Conservation (phyloP, 2,329 filamentous ascomycete genomes). For the Hymenoscyphus scutula region DNA sequence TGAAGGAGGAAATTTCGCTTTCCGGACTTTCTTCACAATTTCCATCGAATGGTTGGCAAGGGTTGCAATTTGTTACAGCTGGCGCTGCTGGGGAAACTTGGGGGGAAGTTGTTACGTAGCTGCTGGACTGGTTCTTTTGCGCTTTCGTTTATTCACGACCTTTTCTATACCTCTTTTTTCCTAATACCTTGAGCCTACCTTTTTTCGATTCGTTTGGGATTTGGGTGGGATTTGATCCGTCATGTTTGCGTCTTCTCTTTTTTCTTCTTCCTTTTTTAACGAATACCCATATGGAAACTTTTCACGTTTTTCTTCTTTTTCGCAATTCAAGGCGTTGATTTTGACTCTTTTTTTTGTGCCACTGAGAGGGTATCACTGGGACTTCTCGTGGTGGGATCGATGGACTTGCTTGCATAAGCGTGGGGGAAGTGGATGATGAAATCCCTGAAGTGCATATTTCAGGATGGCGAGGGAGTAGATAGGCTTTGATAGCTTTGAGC, state of each 20-base stretch:
- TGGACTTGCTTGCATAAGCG: no score
- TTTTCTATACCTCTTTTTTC: not conserved
- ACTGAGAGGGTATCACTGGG: no score
- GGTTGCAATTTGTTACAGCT: not conserved
- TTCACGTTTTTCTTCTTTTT: no score
- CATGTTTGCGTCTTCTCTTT: no score
- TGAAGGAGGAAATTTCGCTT: not conserved
- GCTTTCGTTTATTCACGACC: not conserved
- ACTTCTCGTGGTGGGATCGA: no score
- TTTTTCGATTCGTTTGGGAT: not conserved
- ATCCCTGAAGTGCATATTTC: no score
- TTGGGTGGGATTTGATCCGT: not conserved
- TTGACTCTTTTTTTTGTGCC: no score
- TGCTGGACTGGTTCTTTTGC: conserved; percentile 7
- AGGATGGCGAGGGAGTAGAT: no score
- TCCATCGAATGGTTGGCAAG: conserved; percentile 2
- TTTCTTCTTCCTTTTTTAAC: not conserved
- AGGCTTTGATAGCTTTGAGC: no score
- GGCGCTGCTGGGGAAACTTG: not conserved
- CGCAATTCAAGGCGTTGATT: no score
- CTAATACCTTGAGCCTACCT: not conserved
- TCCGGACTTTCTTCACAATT: not conserved
- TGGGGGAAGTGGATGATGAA: no score
- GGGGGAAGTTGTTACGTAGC: not conserved
- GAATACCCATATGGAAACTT: no score